Conservation (phyloP, 441 rosid genomes). For the Aquilaria agallochum region DNA sequence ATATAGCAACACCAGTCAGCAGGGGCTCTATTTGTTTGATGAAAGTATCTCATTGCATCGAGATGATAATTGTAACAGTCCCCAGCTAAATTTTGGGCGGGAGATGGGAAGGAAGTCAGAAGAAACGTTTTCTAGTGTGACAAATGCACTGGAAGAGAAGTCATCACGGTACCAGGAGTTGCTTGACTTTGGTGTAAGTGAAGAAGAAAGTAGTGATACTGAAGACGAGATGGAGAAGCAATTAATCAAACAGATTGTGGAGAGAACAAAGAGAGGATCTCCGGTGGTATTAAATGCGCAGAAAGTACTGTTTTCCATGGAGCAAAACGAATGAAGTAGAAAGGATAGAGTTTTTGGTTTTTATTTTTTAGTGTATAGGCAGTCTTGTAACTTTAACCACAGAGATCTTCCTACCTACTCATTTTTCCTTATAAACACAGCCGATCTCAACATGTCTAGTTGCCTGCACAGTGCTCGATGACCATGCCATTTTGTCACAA, state of each 20-base stretch:
- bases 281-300: constrained; percentile 74
- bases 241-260: constrained; percentile 76
- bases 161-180: constrained; percentile 31
- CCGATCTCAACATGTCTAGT: too few relatives aligned
- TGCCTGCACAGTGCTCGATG: too few relatives aligned
- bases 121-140: constrained; percentile 6
- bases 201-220: constrained; percentile 45
- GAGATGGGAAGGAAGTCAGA: constrained; percentile 7
- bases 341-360: constrained; percentile 6
- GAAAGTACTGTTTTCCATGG: constrained; percentile 41
- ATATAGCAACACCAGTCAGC: constrained; percentile 22
- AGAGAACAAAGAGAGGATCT: constrained; percentile 78
- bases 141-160: constrained; percentile 13
- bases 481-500: too few relatives aligned
- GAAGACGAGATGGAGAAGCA: constrained; percentile 65
- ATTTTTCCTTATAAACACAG: background rate
- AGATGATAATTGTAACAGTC: constrained; percentile 12
- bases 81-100: background rate
- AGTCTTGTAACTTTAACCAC: background rate
- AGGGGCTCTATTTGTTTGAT: constrained; percentile 20
- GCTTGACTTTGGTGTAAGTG: constrained; percentile 28
- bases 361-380: constrained; percentile 19
- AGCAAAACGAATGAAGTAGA: constrained; percentile 23
- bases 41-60: constrained; percentile 23
- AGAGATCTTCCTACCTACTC: background rate